Base-by-base conservation (phyloP, 306 rosid genomes). In the Sphenostylis stenocarpa region DNA sequence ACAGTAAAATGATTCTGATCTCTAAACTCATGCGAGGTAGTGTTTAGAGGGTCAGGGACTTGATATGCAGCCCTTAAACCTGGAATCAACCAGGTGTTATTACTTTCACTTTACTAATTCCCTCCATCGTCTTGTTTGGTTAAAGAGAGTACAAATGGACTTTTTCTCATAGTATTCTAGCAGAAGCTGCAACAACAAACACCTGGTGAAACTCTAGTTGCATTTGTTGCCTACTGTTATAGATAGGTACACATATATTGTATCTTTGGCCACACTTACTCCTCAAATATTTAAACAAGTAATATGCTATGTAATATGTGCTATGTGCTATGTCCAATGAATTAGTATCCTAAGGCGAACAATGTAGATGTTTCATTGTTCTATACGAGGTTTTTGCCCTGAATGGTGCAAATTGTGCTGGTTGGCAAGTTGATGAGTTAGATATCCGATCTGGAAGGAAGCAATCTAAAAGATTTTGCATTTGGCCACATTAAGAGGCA, bases 401-500 rank as follows among this genome's bases (percentile, higher is more conserved):
- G 44, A 19, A 44, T 62, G 44, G 44, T 76, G 61, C 62, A 74
- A 29, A 49, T 61, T 51, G 51, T 80, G 81, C 82, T 82, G 86
- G 85, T 86, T 77, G 94, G 89, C 24, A 84, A 86, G 88, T 24
- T 87, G 66, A 89, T 89, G n/a, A 91, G 93, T 84, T 89, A 76
- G 58, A 84, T 84, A 23, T 70, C 87, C 19, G 15, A 15, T 53
- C 16, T 21, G 61, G 36, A 57, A 58, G 66, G 65, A 85, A 78
- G 60, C 88, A 75, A 65, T 67, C 52, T 45, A 80, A 75, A n/a
- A 65, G 77, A 85, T 74, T 79, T 89, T 31, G 88, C 67, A 67
- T 82, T 89, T 19, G 91, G 90, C 75, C 87, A 85, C 82, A 87
- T 89, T 65, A 86, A 83, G 85, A 83, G 85, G 81, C 70, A 70